Evolutionary conservation across 2,329 filamentous ascomycete genomes (phyloP).

Genomic region (Aspergillus bombycis): DNA sequence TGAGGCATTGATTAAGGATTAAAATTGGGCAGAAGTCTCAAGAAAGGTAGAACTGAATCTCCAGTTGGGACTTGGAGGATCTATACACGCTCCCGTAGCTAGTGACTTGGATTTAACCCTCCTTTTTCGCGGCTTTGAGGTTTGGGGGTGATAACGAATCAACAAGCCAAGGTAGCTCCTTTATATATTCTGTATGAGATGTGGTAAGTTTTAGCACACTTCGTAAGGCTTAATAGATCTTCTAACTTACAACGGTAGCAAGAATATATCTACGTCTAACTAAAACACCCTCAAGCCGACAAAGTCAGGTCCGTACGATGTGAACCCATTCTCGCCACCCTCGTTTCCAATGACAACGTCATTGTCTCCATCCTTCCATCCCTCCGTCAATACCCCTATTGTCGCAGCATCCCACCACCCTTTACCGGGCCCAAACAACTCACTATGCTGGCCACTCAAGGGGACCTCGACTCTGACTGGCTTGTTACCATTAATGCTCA

Average conservation of each 20-base stretch:
- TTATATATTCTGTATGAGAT: fast-evolving
- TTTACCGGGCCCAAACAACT: slow-evolving; percentile 45
- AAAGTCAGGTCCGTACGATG: slow-evolving; percentile 39
- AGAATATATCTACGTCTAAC: slow-evolving; percentile 1
- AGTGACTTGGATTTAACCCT: fast-evolving
- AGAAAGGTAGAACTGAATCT: background rate
- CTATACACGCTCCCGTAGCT: fast-evolving
- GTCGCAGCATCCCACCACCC: slow-evolving; percentile 57
- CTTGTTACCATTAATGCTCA: slow-evolving; percentile 49
- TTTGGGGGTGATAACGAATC: too few species aligned
- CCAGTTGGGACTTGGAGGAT: background rate
- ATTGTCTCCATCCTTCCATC: slow-evolving; percentile 47
- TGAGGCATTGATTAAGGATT: slow-evolving; percentile 29
- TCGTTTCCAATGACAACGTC: slow-evolving; percentile 43
- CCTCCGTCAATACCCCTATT: slow-evolving; percentile 49
- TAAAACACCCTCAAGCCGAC: slow-evolving; percentile 38
- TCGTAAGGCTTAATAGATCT: too few species aligned
- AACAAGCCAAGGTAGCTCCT: too few species aligned
- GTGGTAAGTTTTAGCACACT: background rate
- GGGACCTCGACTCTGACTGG: slow-evolving; percentile 55
- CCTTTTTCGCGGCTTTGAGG: too few species aligned
- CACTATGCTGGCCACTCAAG: slow-evolving; percentile 42
- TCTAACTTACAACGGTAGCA: background rate
- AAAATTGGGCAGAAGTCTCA: too few species aligned
- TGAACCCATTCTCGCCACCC: slow-evolving; percentile 28